Evolutionary conservation across 805 yeast species (phyloP).

Genomic region (Metschnikowia gelsemii): DNA sequence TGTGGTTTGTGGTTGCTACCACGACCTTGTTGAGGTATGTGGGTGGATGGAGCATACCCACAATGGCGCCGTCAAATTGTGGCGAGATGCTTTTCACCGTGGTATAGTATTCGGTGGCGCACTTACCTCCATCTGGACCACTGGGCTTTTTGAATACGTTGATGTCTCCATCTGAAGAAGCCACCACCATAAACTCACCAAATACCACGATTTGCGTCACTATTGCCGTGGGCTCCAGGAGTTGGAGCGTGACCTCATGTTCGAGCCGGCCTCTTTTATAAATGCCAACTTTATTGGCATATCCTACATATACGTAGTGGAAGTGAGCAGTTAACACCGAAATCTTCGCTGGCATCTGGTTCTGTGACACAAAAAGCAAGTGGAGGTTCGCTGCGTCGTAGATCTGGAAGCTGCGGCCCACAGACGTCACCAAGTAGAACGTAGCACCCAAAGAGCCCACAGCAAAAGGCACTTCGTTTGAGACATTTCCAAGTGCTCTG

Average conservation of each 20-base stretch:
- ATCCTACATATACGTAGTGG: constrained; percentile 80
- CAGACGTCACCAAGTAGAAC: constrained; percentile 83
- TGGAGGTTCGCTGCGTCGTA: constrained; percentile 88
- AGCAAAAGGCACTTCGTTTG: constrained; percentile 82
- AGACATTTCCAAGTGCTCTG: constrained; percentile 83
- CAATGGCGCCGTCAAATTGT: constrained; percentile 67
- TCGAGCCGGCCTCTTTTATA: constrained; percentile 78
- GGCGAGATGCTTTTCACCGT: constrained; percentile 51
- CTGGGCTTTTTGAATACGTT: constrained; percentile 56
- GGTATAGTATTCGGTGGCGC: constrained; percentile 67
- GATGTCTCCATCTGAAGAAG: constrained; percentile 42
- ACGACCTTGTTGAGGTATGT: constrained; percentile 89
- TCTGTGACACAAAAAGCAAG: constrained; percentile 79
- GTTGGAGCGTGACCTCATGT: constrained; percentile 19
- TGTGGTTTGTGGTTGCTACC: constrained; percentile 66
- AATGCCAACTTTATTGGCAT: constrained; percentile 68
- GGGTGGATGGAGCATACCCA: constrained; percentile 75
- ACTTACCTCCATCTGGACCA: constrained; percentile 40
- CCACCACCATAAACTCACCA: constrained; percentile 74
- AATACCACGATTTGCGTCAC: constrained; percentile 59
- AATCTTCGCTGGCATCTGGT: constrained; percentile 69
- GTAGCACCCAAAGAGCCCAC: constrained; percentile 86
- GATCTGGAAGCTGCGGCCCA: constrained; percentile 87
- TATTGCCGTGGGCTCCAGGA: constrained; percentile 25
- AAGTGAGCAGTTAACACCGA: constrained; percentile 73